Percentiles rank a stretch among this genome's conserved stretches.
Evolutionary conservation across 768 basidiomycete genomes (phyloP).

Genomic region (Agrocybe pediades): DNA sequence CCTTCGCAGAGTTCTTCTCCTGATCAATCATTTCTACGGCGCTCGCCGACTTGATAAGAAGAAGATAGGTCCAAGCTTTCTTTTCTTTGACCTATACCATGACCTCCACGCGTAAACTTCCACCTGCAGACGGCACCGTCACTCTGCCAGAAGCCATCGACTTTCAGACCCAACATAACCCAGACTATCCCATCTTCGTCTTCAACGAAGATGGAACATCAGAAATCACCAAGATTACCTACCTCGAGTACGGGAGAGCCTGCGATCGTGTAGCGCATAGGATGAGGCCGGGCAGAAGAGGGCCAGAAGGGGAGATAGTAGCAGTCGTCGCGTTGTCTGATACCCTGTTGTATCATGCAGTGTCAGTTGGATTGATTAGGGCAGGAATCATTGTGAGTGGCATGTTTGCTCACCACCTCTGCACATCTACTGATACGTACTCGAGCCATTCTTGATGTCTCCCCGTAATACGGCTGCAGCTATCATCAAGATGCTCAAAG

Average conservation of each 20-base stretch:
- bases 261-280: constrained; percentile 42
- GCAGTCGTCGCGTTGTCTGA: constrained; percentile 37
- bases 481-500: constrained; percentile 34
- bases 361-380: constrained; percentile 37
- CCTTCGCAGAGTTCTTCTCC: background rate
- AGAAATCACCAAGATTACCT: constrained; percentile 30
- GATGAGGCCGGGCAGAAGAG: constrained; percentile 33
- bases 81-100: background rate
- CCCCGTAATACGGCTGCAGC: constrained; percentile 38
- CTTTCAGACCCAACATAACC: constrained; percentile 37
- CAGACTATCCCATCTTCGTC: constrained; percentile 28
- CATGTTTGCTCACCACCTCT: background rate
- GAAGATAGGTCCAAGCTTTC: background rate
- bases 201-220: constrained; percentile 25
- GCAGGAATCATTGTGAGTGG: constrained; percentile 37
- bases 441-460: constrained; percentile 42
- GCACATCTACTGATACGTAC: background rate
- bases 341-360: constrained; percentile 41
- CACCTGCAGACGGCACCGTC: constrained; percentile 34
- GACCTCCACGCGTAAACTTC: constrained; percentile 7
- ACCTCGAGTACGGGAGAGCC: constrained; percentile 46
- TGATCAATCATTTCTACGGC: background rate
- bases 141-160: constrained; percentile 32
- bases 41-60: no score
- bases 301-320: constrained; percentile 33